Conservation (phyloP, 2,329 filamentous ascomycete species). For the Claviceps pusilla region DNA sequence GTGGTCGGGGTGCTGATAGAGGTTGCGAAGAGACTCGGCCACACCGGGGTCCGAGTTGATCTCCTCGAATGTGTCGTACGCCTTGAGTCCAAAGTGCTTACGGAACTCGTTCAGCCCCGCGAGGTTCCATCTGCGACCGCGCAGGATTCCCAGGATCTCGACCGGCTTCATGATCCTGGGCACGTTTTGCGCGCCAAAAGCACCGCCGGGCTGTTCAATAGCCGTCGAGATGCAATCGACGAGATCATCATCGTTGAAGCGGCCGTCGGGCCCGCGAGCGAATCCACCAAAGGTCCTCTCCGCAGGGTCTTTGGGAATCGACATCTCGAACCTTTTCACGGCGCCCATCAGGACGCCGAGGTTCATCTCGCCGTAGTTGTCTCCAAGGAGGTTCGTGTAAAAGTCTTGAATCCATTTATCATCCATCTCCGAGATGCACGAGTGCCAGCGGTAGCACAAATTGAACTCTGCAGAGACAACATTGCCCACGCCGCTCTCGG, state of each 20-base stretch:
- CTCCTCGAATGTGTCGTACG: slow-evolving; percentile 64
- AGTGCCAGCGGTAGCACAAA: slow-evolving; percentile 77
- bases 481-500: slow-evolving; percentile 62
- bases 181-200: slow-evolving; percentile 59
- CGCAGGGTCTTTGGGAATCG: slow-evolving; percentile 49
- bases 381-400: slow-evolving; percentile 43
- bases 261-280: slow-evolving; percentile 48
- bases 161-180: slow-evolving; percentile 59
- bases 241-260: slow-evolving; percentile 61
- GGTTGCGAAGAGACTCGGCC: slow-evolving; percentile 45
- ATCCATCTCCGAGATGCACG: slow-evolving; percentile 54
- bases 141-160: slow-evolving; percentile 68
- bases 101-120: slow-evolving; percentile 74
- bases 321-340: slow-evolving; percentile 46
- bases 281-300: slow-evolving; percentile 55
- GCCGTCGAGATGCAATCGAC: slow-evolving; percentile 51
- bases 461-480: slow-evolving; percentile 82
- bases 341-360: slow-evolving; percentile 46
- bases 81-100: slow-evolving; percentile 63
- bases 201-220: slow-evolving; percentile 65
- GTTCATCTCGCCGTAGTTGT: slow-evolving; percentile 40
- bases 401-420: slow-evolving; percentile 66
- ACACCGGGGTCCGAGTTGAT: slow-evolving; percentile 67
- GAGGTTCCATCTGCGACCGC: slow-evolving; percentile 62
- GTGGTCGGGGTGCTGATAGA: slow-evolving; percentile 66